phyloP scores from a whole-genome alignment of 345 rosid genomes.

The Anacardium occidentale region DNA sequence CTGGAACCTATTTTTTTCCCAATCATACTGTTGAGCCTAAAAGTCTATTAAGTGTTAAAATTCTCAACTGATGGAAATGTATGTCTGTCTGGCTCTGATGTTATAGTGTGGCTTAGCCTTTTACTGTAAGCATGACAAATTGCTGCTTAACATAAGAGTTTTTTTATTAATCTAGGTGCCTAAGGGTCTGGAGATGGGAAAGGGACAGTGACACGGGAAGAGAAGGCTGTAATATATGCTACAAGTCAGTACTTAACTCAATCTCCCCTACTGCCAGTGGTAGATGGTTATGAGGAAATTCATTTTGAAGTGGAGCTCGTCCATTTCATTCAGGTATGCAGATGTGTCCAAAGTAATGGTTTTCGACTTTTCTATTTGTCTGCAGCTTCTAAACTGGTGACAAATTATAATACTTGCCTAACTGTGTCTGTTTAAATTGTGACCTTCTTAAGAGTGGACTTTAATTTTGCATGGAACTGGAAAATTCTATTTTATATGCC shows the following conservation, averaged over 20 bases:
- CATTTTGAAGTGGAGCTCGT: conserved; percentile 92
- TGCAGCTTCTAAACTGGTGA: not conserved
- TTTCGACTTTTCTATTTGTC: not conserved
- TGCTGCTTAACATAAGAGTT: conserved; percentile 12
- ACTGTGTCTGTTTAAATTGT: not conserved
- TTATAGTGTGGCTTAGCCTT: too few relatives aligned
- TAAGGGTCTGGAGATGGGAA: conserved; percentile 94
- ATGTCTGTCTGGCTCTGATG: not conserved
- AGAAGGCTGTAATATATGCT: conserved; percentile 84
- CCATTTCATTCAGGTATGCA: conserved; percentile 79
- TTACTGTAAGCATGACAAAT: conserved; percentile 6
- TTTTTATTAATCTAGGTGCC: conserved; percentile 64
- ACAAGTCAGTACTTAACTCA: conserved; percentile 64
- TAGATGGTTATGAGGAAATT: conserved; percentile 74
- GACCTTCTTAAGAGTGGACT: not conserved
- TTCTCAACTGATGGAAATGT: not conserved
- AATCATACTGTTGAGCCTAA: not conserved
- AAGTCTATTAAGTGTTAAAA: not conserved
- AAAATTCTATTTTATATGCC: not conserved
- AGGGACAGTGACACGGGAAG: conserved; percentile 85
- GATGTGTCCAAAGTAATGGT: not conserved
- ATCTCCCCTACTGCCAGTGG: conserved; percentile 61
- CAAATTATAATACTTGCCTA: not conserved
- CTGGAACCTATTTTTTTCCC: not conserved
- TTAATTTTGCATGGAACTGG: not conserved